Percentiles rank a stretch among this genome's conserved stretches.
These are phyloP conservation scores for Primulina eburnea DNA, from an alignment of 257 asterid genomes.

Conservation along the genomic window DNA sequence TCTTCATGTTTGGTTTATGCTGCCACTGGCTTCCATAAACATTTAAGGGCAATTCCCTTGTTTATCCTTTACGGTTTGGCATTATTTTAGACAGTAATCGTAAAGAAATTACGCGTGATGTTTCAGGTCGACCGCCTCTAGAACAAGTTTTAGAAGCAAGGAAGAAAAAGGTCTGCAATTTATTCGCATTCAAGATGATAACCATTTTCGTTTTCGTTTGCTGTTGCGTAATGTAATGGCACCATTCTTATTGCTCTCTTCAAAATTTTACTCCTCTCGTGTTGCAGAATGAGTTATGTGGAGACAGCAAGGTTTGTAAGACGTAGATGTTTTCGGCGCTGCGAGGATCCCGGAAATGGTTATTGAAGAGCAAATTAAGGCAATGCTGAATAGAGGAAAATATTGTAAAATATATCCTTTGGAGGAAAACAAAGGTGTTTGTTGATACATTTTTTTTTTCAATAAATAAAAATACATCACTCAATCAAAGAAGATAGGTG, in stretches of 20 bases:
- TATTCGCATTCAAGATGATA: conserved; percentile 5
- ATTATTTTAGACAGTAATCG: too few relatives aligned
- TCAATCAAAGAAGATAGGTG: too few relatives aligned
- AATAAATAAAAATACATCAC: too few relatives aligned
- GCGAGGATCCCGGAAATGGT: neutral
- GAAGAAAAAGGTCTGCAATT: conserved; percentile 58
- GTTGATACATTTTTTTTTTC: neutral
- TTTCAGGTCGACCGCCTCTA: conserved; percentile 78
- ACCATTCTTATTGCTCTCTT: neutral
- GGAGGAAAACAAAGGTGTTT: neutral
- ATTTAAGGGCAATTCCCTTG: too few relatives aligned
- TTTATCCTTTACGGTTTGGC: neutral
- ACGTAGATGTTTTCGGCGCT: conserved; percentile 32
- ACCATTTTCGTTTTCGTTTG: neutral
- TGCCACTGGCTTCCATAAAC: too few relatives aligned
- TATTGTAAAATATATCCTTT: neutral
- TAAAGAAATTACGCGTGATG: conserved; percentile 11
- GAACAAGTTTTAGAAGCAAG: conserved; percentile 75
- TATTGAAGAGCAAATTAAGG: neutral
- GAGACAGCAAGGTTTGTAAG: conserved; percentile 61
- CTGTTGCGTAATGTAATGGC: neutral
- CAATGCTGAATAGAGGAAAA: neutral
- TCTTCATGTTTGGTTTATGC: too few relatives aligned
- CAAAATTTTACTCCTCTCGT: neutral
- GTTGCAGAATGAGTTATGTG: conserved; percentile 51